Evolutionary conservation across 2,329 filamentous ascomycete genomes (phyloP), one percentile per base, ranked within the genome.

Genomic region (Calonectria fujianensis): DNA sequence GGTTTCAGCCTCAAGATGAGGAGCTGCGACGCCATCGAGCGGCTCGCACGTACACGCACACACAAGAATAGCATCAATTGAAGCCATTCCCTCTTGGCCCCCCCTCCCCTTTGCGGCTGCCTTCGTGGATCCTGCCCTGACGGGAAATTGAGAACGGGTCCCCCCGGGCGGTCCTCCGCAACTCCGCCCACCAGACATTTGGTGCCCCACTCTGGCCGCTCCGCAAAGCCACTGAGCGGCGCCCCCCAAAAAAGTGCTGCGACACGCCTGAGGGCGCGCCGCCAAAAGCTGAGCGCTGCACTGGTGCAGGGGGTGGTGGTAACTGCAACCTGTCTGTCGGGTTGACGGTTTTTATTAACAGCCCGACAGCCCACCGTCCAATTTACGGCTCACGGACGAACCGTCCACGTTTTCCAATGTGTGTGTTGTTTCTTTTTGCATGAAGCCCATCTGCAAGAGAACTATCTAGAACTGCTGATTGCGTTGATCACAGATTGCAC

Each of bases 341-440:
- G 71, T 37, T 29, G 71, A n/a, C 71, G 71, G 71, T 73, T 73
- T 69, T 45, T 65, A 59, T 64, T 31, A 73, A 32, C 71, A 73
- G n/a, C 32, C 71, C 71, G 71, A 73, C n/a, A 69, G 45, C n/a
- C 35, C 24, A 39, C 45, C 45, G 32, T 39, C 57, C 37, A 61
- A 61, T 39, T 61, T 61, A 16, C 57, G 27, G 31, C 57, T 35
- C 20, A 61, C 20, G 13, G n/a, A 39, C 57, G 57, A 61, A 39
- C 57, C 57, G 16, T 61, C 10, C 20, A 39, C 57, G 32, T 39
- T 61, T 39, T 35, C 14, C 20, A 20, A 14, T 37, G 29, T 27
- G n/a, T 61, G 37, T 61, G 57, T 61, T n/a, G n/a, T 32, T 57
- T 61, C 52, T 39, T 39, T 7, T 61, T 61, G 35, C 57, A 61